Base-by-base conservation (phyloP, 2,329 filamentous ascomycete genomes). In the Teratosphaeria nubilosa region DNA sequence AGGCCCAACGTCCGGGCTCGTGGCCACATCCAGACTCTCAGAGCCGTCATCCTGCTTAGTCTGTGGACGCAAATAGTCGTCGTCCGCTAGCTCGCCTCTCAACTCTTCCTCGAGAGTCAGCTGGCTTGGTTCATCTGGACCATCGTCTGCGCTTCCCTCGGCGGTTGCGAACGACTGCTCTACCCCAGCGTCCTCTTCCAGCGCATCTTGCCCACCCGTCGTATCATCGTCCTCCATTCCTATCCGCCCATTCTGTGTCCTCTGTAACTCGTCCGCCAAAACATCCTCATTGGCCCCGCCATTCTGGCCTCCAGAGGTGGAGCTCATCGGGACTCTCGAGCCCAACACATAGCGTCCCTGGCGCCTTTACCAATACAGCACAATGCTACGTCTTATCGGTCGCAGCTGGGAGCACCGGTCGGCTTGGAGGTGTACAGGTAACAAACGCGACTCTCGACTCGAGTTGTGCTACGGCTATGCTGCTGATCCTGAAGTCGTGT, bases 261-360 rank as follows among this genome's bases (percentile, higher is more conserved):
- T 60, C 25, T 59, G 59, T 20, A 65, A 58, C 59, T 68, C 66
- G 59, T 75, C 69, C 63, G 75, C 71, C 60, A 75, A 72, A 56
- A 75, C 74, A 71, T 80, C 75, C 69, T 81, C 77, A 70, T 84
- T 79, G 72, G 77, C 76, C 76, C 76, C 81, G 76, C 82, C 81
- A 74, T 80, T 78, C 74, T 76, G 82, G 77, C 81, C 81, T 77
- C 79, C 79, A 74, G 78, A 79, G 78, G 78, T 82, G 78, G 82
- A 84, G 83, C 83, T 87, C 86, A 88, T 88, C 78, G 78, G 81
- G 79, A 73, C 74, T 70, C 71, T 71, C 67, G 70, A 69, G 68
- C 71, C 73, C 74, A 74, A 71, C 73, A 75, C 81, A 83, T 83
- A 70, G 76, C 80, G 80, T 74, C 54, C 20, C 37, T 51, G 34